These are phyloP conservation scores for Vitis hybrid DNA, from an alignment of 177 flowering plant species.

Conservation along the genomic window DNA sequence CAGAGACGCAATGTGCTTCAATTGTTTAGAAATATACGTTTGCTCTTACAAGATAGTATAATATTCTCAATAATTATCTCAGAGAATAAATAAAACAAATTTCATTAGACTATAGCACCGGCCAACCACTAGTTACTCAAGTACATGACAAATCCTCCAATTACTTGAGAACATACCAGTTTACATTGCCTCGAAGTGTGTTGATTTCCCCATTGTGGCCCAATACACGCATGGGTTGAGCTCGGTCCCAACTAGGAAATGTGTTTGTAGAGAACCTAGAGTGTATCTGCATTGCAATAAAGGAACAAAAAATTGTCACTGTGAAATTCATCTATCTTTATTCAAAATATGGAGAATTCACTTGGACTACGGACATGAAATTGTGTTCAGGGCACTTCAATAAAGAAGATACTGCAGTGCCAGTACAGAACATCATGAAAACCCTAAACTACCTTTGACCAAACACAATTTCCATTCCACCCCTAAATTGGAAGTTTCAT, in stretches of 20 bases:
- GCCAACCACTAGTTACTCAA: background rate
- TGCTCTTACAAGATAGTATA: too few species aligned
- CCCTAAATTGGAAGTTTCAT: conserved; percentile 38
- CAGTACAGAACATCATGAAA: conserved; percentile 27
- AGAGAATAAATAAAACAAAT: background rate
- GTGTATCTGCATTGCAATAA: conserved; percentile 58
- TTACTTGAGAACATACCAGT: conserved; percentile 56
- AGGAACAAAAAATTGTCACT: conserved; percentile 21
- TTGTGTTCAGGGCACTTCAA: conserved; percentile 22
- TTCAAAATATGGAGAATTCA: conserved; percentile 1
- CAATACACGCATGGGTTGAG: conserved; percentile 98
- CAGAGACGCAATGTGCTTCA: too few species aligned
- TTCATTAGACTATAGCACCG: background rate
- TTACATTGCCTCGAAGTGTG: conserved; percentile 94
- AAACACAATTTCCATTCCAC: conserved; percentile 45
- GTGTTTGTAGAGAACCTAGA: conserved; percentile 98
- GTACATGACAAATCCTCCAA: background rate
- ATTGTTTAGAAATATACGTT: too few species aligned
- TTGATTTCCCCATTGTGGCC: conserved; percentile 99
- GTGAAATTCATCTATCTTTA: background rate
- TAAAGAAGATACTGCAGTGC: conserved; percentile 20
- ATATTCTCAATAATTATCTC: background rate
- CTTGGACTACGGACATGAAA: conserved; percentile 6
- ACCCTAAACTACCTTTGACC: conserved; percentile 63
- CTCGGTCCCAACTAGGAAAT: conserved; percentile 99